Evolutionary conservation across 371 early-diverging fungal genomes (phyloP), one percentile per base, ranked within the genome.

Genomic region (Mortierella sp.): DNA sequence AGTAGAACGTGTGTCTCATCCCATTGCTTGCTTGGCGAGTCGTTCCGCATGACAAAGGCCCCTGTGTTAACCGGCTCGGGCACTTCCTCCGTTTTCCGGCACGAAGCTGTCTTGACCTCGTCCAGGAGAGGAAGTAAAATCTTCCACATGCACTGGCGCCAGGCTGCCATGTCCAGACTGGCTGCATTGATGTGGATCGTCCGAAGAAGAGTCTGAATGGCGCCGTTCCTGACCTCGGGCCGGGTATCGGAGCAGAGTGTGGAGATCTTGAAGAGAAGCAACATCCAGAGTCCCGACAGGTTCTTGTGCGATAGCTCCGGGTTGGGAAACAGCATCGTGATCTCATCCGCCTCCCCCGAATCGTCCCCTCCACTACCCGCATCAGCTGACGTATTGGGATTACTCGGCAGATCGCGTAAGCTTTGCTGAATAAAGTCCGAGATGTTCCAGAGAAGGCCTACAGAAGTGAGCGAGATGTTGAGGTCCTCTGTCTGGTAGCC

Each of bases 221-320:
- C 97, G 6, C 96, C 94, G 78, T 97, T 96, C 40, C 99, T 92
- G 16, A 99, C 97, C 79, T 98, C 98, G 4, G 96, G 96, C 6
- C 99, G 90, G 34, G 86, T 71, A 76, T 99, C 99, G 4, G 94
- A 92, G 72, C 97, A 96, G 14, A 97, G 90, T 31, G 90, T 89
- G 6, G 95, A 92, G 19, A 99, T 88, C 75, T 96, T 91, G 13
- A 91, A 89, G 16, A 98, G 88, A 14, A 98, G 87, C 2, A 95
- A 85, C 91, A 97, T 93, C 97, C 97, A 98, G 24, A 99, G 85
- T 10, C 89, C 88, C 75, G 92, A 90, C 76, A 93, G 87, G 13
- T 89, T 87, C 39, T 80, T 79, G 0, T 86, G 78, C 26, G 91
- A 86, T 6, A 91, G 81, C 39, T 88, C 88, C 4, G 88, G 87